Base-by-base conservation (phyloP, 2,329 filamentous ascomycete species). In the Mollisia scopiformis region DNA sequence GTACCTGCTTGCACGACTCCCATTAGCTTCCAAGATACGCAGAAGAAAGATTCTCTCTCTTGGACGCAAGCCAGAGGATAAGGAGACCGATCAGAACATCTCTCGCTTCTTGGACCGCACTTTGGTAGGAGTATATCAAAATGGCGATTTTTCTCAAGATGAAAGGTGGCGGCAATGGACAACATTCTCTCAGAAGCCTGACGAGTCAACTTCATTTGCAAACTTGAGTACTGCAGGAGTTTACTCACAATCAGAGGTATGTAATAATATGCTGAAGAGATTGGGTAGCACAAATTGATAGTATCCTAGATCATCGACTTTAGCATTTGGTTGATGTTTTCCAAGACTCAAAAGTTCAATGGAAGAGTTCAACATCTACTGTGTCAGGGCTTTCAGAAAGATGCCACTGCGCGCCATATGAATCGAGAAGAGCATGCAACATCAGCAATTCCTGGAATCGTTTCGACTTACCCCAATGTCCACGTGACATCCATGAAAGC, bases 371-470 rank as follows among this genome's bases (percentile, higher is more conserved):
- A 85, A 54, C 91, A 97, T 76, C 71, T 97, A 5, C 83, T 99
- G 4, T 93, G 92, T 68, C 89, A 96, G 79, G 94, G 94, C 25
- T 96, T 88, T 69, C 86, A 89, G 68, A 85, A 82, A 66, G 73
- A 76, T 57, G 47, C 66, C 27, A 58, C 55, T 49, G 58, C 60
- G 30, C 62, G 62, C 31, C 61, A 65, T 31, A 59, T 70, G 28
- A 54, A 65, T 39, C 58, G 57, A 50, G 66, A 61, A 41, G 62
- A 69, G 33, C 64, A 71, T 67, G 31, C 75, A 73, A 27, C 69
- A 65, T 79, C 79, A 33, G 73, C 68, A 7, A 88, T 95, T 43
- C 88, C 87, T 0, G 92, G 90, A 0, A 71, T 96, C 7, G 82
- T 84, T 59, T 81, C 80, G 11, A 77, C 82, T 7, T 85, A 87